Percentiles rank a stretch among this genome's conserved stretches.
phyloP scores from a whole-genome alignment of 805 yeast genomes.

The Metschnikowia koreensis region DNA sequence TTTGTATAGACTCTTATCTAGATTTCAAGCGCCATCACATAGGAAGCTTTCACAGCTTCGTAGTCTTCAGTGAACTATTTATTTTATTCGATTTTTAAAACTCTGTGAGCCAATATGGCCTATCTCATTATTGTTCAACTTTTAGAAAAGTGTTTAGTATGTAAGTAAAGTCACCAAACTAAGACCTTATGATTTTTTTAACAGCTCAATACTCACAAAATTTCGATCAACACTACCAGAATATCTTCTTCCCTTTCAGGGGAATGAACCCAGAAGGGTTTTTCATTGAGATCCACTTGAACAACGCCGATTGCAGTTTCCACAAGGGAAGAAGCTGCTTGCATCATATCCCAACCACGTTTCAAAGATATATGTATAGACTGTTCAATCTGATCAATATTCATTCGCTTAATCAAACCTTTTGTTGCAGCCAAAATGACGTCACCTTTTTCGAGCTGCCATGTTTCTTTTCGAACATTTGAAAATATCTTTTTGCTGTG shows the following conservation, averaged over 20 bases:
- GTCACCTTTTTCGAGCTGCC: slow-evolving; percentile 2
- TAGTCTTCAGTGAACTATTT: too few species aligned
- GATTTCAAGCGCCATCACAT: too few species aligned
- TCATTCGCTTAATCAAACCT: slow-evolving; percentile 4
- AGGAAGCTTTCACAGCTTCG: too few species aligned
- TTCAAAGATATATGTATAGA: background rate
- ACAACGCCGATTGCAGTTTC: background rate
- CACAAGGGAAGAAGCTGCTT: slow-evolving; percentile 2
- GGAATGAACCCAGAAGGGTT: background rate
- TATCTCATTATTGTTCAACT: too few species aligned
- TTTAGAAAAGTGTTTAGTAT: too few species aligned
- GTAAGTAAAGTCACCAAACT: background rate
- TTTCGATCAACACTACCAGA: slow-evolving; percentile 1
- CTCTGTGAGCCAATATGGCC: too few species aligned
- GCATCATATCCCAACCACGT: slow-evolving; percentile 2
- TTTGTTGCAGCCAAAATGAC: slow-evolving; percentile 3
- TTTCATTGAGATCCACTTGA: background rate
- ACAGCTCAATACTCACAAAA: background rate
- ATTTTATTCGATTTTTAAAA: too few species aligned
- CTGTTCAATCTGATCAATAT: background rate
- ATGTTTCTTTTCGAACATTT: background rate
- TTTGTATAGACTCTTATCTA: too few species aligned
- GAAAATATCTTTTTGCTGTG: background rate
- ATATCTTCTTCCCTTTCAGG: slow-evolving; percentile 1
- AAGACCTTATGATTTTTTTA: too few species aligned